A percentile compares a stretch with the other conserved stretches of the same genome.
Conservation (phyloP, 192 early-diverging fungal species). For the Lobulomyces angularis region DNA sequence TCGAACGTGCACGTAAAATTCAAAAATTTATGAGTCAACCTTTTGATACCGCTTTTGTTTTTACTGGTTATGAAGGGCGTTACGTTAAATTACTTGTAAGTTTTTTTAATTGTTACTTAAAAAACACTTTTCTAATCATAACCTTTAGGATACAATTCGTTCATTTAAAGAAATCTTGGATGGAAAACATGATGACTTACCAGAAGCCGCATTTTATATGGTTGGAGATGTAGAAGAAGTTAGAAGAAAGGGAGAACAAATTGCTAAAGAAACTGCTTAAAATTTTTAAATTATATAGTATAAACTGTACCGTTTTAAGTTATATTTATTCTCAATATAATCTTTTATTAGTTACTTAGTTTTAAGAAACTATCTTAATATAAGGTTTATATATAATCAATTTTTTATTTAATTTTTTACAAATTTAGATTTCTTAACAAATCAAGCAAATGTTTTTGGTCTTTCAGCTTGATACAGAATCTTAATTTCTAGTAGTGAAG, state of each 20-base stretch:
- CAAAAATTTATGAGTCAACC: conserved; percentile 96
- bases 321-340: too few relatives aligned
- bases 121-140: neutral
- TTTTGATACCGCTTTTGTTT: conserved; percentile 90
- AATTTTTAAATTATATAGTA: too few relatives aligned
- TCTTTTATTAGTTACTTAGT: too few relatives aligned
- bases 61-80: conserved; percentile 95
- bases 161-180: conserved; percentile 95
- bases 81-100: conserved; percentile 53
- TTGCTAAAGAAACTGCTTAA: conserved; percentile 49
- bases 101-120: conserved; percentile 1
- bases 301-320: too few relatives aligned
- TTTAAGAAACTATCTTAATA: too few relatives aligned
- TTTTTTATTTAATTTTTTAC: too few relatives aligned
- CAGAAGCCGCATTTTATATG: conserved; percentile 98
- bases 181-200: conserved; percentile 90
- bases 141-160: conserved; percentile 81
- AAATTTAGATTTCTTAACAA: too few relatives aligned
- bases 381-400: too few relatives aligned
- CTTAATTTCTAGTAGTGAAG: too few relatives aligned
- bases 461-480: too few relatives aligned
- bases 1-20: conserved; percentile 99
- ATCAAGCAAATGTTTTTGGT: too few relatives aligned
- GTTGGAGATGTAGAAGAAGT: conserved; percentile 93
- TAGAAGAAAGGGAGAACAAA: conserved; percentile 73